Percentiles rank a stretch among this genome's conserved stretches.
phyloP scores from a whole-genome alignment of 176 grass and related monocot species.

The Ensete ventricosum region DNA sequence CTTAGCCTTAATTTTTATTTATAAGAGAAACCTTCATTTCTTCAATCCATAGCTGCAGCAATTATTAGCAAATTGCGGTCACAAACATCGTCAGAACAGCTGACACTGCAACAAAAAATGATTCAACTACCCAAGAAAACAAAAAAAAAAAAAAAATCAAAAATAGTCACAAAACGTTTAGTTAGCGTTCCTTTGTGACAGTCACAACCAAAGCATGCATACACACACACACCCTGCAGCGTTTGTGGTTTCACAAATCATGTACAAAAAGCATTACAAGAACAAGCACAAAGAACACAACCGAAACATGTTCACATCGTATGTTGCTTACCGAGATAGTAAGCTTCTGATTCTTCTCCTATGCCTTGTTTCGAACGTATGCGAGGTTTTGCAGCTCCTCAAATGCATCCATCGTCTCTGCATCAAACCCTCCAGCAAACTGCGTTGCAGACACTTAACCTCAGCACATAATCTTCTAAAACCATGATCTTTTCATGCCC shows the following conservation, averaged over 20 bases:
- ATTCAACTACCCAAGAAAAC: background rate
- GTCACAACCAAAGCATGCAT: background rate
- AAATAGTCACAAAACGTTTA: background rate
- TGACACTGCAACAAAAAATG: background rate
- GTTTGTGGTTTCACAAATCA: background rate
- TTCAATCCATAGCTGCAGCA: background rate
- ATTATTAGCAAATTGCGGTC: background rate
- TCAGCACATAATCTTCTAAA: background rate
- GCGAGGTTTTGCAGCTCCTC: slow-evolving; percentile 91
- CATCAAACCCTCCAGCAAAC: slow-evolving; percentile 94
- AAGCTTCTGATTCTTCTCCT: slow-evolving; percentile 35
- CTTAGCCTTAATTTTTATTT: too few relatives aligned
- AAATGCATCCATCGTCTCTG: slow-evolving; percentile 91
- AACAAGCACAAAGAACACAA: background rate
- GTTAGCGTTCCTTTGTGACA: background rate
- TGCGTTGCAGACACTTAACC: slow-evolving; percentile 17
- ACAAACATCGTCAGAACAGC: background rate
- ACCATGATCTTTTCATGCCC: background rate
- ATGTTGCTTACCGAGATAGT: slow-evolving; percentile 70
- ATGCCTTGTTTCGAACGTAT: slow-evolving; percentile 70
- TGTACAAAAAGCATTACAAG: background rate
- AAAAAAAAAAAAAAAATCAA: background rate
- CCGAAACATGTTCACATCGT: background rate
- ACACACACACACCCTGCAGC: background rate
- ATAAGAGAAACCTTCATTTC: background rate